Conservation (phyloP, 2,329 filamentous ascomycete species). For the Leptographium wingfieldii region DNA sequence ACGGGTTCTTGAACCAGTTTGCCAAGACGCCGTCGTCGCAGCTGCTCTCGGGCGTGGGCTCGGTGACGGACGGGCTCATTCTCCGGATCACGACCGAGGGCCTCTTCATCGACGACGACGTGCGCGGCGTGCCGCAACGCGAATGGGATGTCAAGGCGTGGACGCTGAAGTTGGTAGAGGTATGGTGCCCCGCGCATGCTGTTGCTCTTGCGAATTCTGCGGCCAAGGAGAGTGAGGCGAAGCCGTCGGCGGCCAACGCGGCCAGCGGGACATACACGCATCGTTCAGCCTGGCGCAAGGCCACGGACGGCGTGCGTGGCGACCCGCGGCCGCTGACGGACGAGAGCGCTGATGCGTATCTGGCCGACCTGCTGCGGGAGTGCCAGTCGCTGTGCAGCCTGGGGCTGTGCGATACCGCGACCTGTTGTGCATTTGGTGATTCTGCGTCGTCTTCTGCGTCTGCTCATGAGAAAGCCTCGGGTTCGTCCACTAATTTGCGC, state of each 20-base stretch:
- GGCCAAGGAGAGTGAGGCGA: conserved; percentile 21
- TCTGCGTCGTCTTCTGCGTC: conserved; percentile 8
- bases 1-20: conserved; percentile 81
- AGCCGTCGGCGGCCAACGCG: conserved; percentile 23
- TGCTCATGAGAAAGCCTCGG: conserved; percentile 12
- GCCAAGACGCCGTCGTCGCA: conserved; percentile 83
- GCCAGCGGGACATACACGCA: conserved; percentile 33
- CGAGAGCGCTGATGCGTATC: conserved; percentile 54
- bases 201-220: conserved; percentile 31
- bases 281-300: conserved; percentile 32
- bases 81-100: conserved; percentile 88
- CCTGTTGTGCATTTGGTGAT: conserved; percentile 16
- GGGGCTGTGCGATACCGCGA: conserved; percentile 32
- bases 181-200: conserved; percentile 62
- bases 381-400: conserved; percentile 54
- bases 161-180: conserved; percentile 88
- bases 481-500: conserved; percentile 23
- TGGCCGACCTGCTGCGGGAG: conserved; percentile 47
- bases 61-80: conserved; percentile 84
- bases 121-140: conserved; percentile 78
- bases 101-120: conserved; percentile 92
- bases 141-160: conserved; percentile 99
- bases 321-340: conserved; percentile 40
- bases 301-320: conserved; percentile 31
- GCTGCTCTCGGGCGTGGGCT: conserved; percentile 69